Evolutionary conservation across 2,329 filamentous ascomycete species (phyloP), one percentile per base, ranked within the genome.

Genomic region (Leptographium lundbergii): DNA sequence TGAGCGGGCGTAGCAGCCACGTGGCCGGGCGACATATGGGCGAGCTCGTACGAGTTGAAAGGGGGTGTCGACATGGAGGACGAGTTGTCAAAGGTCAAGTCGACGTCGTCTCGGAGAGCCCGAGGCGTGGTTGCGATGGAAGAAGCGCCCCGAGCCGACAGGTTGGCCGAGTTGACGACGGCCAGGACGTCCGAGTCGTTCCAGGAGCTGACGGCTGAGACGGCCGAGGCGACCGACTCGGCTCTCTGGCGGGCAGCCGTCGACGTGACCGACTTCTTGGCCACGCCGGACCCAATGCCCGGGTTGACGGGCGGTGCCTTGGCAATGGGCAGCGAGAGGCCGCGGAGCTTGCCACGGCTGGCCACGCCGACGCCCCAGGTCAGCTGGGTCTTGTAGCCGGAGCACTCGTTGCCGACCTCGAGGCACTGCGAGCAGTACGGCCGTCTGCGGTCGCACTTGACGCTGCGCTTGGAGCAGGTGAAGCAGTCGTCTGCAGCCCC

Each of bases 281-380:
- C 59, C 75, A 71, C 29, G 58, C 27, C 52, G 51, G 39, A 14
- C n/a, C 36, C 56, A 34, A 47, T 42, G 5, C 60, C 74, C 51
- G 75, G 71, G 65, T 64, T 68, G 56, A 81, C 80, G 0, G 81
- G 80, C 25, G 80, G 78, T 11, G 80, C 73, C 69, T 84, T 84
- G 59, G 82, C 83, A 62, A 86, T 79, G 60, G 83, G 83, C 60
- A 95, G 77, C 59, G 91, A 91, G 65, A 96, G 78, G 47, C 92
- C 92, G 62, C 92, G 84, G 63, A 97, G 84, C 77, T 97, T 97
- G 69, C 92, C 92, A 68, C 92, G 86, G 73, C 91, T 96, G 59
- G 92, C 92, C 61, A 97, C 92, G 57, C 92, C 92, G 54, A 96
- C 89, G 50, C 91, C 91, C 92, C 92, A 97, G 54, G 92, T 97